Percentiles rank a stretch among this genome's conserved stretches.
phyloP scores from a whole-genome alignment of 108 stramenopile genomes.

The Cyclotella atomus region DNA sequence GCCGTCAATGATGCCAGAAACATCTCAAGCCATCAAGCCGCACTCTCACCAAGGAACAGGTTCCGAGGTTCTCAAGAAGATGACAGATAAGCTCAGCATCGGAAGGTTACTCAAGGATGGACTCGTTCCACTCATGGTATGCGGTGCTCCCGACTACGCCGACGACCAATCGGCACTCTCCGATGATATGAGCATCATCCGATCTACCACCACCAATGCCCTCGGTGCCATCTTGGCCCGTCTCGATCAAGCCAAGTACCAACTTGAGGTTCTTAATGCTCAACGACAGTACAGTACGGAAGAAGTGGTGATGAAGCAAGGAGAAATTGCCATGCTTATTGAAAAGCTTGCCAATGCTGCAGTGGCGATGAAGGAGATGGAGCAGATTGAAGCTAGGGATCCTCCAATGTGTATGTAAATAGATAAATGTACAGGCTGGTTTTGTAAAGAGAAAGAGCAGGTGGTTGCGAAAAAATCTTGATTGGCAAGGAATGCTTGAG shows the following conservation, averaged over 20 bases:
- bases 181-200: conserved; percentile 30
- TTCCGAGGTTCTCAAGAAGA: not conserved
- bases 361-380: conserved; percentile 25
- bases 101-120: conserved; percentile 6
- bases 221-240: conserved; percentile 21
- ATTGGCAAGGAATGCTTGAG: too few relatives aligned
- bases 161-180: conserved; percentile 30
- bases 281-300: not conserved
- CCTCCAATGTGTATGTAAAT: conserved; percentile 23
- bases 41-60: not conserved
- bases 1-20: too few relatives aligned
- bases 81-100: conserved; percentile 3
- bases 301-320: conserved; percentile 22
- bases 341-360: conserved; percentile 32
- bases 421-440: too few relatives aligned
- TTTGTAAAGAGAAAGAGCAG: too few relatives aligned
- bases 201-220: conserved; percentile 27
- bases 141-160: not conserved
- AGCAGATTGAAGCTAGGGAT: conserved; percentile 10
- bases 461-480: too few relatives aligned
- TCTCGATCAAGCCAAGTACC: conserved; percentile 31
- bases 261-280: conserved; percentile 8
- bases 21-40: not conserved
- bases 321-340: conserved; percentile 27
- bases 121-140: conserved; percentile 18